Evolutionary conservation across 208 protist species (phyloP).

Genomic region (Leishmania mexicana): DNA sequence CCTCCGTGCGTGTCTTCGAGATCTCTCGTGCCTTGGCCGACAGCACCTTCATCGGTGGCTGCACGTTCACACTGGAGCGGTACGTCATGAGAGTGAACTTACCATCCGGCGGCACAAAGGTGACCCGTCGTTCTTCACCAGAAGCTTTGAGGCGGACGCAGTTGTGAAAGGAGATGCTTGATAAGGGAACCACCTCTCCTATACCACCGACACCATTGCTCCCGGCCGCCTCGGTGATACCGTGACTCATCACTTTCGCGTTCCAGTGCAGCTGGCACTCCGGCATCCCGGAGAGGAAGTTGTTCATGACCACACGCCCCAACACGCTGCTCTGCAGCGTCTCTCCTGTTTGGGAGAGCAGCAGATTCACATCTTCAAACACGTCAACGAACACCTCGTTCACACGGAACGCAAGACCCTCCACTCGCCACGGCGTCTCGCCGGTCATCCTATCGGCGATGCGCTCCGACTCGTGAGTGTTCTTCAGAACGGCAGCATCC

Average conservation of each 20-base stretch:
- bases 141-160: constrained; percentile 96
- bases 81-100: constrained; percentile 98
- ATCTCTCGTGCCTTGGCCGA: constrained; percentile 92
- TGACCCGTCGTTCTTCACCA: constrained; percentile 66
- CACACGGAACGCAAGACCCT: constrained; percentile 94
- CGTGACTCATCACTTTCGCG: constrained; percentile 45
- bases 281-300: constrained; percentile 98
- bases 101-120: constrained; percentile 96
- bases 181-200: constrained; percentile 65
- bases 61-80: constrained; percentile 93
- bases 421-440: constrained; percentile 91
- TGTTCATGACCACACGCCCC: constrained; percentile 96
- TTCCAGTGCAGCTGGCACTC: constrained; percentile 98
- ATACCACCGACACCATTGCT: constrained; percentile 7
- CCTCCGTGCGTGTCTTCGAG: constrained; percentile 90
- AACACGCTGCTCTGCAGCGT: constrained; percentile 94
- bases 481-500: constrained; percentile 52
- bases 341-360: constrained; percentile 93
- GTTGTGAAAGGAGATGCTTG: constrained; percentile 98
- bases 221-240: constrained; percentile 3
- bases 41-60: constrained; percentile 94
- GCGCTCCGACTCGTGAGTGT: constrained; percentile 38
- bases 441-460: constrained; percentile 92
- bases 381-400: constrained; percentile 99
- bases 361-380: constrained; percentile 96